Evolutionary conservation across 495 filamentous ascomycete species (phyloP), one percentile per base, ranked within the genome.

Genomic region (Lindgomyces ingoldianus): DNA sequence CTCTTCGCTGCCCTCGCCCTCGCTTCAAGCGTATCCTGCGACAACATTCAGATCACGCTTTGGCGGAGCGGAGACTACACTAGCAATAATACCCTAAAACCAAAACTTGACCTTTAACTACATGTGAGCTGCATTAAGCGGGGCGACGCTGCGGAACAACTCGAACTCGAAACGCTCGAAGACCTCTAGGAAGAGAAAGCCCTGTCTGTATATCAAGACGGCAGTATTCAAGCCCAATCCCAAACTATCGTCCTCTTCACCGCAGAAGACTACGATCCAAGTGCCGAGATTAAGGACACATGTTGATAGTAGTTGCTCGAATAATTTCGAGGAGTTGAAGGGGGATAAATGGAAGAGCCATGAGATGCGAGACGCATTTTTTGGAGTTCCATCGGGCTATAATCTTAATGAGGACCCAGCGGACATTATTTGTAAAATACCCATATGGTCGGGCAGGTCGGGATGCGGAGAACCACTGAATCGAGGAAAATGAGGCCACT

Each of bases 191-290:
- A 48, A 19, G 57, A 60, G 22, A 39, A 30, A 11, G 42, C 57
- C n/a, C 4, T 60, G 9, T 60, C 57, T 12, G 57, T 44, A 19
- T 36, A 49, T 16, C 27, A 49, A 6, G 45, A 60, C 19, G 57
- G 57, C 9, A 49, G 24, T 22, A 60, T 49, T 22, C 3, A 21
- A 33, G 45, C 44, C 3, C 57, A 60, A 39, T 60, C 57, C 2
- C 57, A 60, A 60, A 49, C 42, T n/a, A 33, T 60, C 44, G 57
- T 60, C 6, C 50, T 60, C 57, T 60, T 60, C 44, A 49, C 57
- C 44, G 30, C 44, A 1, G 24, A 60, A 49, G 45, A 60, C 44
- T 60, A 44, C 44, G 57, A 60, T 27, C 57, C 57, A 22, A 36
- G 16, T 39, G 50, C 57, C 1, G 58, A 61, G 24, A 61, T 61